A percentile compares a stretch with the other conserved stretches of the same genome.
Conservation (phyloP, 768 basidiomycete genomes). For the Gloeophyllum trabeum region DNA sequence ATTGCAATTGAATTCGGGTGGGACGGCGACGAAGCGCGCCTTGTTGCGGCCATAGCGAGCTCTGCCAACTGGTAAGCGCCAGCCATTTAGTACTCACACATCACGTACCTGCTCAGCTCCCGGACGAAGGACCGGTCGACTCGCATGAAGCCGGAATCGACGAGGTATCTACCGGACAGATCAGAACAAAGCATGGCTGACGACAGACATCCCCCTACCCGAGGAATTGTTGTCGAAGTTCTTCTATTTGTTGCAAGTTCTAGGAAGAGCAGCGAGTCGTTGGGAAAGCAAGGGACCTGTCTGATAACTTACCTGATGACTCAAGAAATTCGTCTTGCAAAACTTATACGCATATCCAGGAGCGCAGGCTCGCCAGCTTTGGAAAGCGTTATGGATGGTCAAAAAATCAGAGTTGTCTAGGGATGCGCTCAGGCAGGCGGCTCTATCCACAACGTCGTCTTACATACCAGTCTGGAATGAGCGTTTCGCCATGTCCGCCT, state of each 20-base stretch:
- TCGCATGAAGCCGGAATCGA: conserved; percentile 79
- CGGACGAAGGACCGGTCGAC: conserved; percentile 53
- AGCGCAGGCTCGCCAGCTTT: conserved; percentile 67
- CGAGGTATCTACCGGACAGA: conserved; percentile 48
- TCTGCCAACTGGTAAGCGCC: conserved; percentile 22
- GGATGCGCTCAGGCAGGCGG: background rate
- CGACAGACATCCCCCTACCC: conserved; percentile 8
- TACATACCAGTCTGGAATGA: conserved; percentile 67
- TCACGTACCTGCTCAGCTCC: conserved; percentile 53
- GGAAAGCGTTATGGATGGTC: conserved; percentile 85
- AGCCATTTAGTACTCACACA: conserved; percentile 1
- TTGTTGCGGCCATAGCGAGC: conserved; percentile 65
- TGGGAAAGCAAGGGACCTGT: background rate
- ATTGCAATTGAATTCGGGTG: conserved; percentile 59
- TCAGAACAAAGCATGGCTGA: conserved; percentile 1
- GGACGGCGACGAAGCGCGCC: conserved; percentile 68
- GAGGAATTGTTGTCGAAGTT: conserved; percentile 71
- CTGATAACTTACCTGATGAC: conserved; percentile 57
- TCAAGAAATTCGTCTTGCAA: conserved; percentile 71
- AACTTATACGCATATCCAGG: conserved; percentile 55
- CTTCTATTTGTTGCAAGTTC: conserved; percentile 95
- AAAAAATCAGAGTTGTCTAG: conserved; percentile 91
- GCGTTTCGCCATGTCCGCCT: conserved; percentile 76
- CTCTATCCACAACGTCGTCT: background rate
- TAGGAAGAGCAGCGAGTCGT: conserved; percentile 15